Evolutionary conservation across 768 basidiomycete species (phyloP), one percentile per base, ranked within the genome.

Genomic region (Daedaleopsis nitida): DNA sequence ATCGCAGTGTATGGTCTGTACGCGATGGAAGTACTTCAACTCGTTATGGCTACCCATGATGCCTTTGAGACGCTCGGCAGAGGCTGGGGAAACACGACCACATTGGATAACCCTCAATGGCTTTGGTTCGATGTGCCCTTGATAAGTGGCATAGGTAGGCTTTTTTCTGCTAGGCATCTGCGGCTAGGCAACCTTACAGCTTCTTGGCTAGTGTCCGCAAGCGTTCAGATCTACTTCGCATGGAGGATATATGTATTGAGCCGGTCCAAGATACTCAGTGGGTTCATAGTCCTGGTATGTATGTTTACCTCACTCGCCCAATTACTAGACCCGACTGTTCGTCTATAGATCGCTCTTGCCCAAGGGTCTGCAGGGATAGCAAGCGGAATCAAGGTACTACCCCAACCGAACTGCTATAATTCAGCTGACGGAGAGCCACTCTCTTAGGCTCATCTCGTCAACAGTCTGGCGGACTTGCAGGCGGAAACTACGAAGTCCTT

Each of bases 201-300:
- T 23, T 23, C 14, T 21, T 23, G 10, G 27, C 27, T 24, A 58
- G 57, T 58, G 17, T 58, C 50, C 8, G 21, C 49, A 12, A 43
- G 49, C 9, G 63, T 61, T 8, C 63, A 65, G 27, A 19, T 44
- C 13, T 60, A 60, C 47, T 65, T 53, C 52, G 50, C 59, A 5
- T 65, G 63, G 63, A 17, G 63, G 38, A 55, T 60, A 21, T 49
- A 42, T n/a, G 53, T 55, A 3, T 27, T 60, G 16, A 39, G 47
- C 19, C 17, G 34, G 34, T 52, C 42, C 10, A n/a, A 13, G 17
- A 12, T 34, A 11, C 19, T 59, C 2, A n/a, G 24, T 9, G 42
- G 24, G 24, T 35, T 35, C 27, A 43, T 59, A 34, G 24, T 43
- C 21, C 13, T 53, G 35, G 55, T 53, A 42, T 37, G 52, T 14